A percentile compares a stretch with the other conserved stretches of the same genome.
phyloP scores from a whole-genome alignment of 257 asterid genomes.

The Solanum megistacrolobum region DNA sequence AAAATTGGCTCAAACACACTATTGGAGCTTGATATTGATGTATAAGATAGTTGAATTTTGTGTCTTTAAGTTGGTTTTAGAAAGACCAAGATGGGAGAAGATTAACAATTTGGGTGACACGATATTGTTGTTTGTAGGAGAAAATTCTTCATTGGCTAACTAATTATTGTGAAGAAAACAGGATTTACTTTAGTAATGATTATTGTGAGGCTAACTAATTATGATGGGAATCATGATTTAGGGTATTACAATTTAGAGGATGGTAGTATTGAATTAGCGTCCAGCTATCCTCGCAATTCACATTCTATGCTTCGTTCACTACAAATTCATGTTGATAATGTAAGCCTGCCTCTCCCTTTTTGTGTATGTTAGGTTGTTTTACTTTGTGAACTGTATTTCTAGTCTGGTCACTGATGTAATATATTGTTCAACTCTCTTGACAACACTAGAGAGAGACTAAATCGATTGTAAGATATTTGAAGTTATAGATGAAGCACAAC shows the following conservation, averaged over 20 bases:
- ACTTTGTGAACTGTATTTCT: not conserved
- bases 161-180: conserved; percentile 39
- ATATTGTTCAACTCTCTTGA: not conserved
- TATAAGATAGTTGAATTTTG: conserved; percentile 43
- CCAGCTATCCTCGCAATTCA: conserved; percentile 38
- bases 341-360: conserved; percentile 2
- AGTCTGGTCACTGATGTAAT: not conserved
- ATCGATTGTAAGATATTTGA: not conserved
- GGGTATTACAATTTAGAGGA: conserved; percentile 56
- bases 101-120: conserved; percentile 36
- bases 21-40: conserved; percentile 37
- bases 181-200: conserved; percentile 60
- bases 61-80: conserved; percentile 39
- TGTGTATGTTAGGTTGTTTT: not conserved
- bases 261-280: conserved; percentile 30
- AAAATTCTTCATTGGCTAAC: conserved; percentile 49
- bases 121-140: conserved; percentile 50
- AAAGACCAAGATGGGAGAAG: conserved; percentile 36
- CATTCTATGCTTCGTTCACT: conserved; percentile 37
- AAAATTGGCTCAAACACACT: no score
- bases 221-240: conserved; percentile 54
- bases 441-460: not conserved
- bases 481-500: not conserved
- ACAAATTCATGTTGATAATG: conserved; percentile 42
- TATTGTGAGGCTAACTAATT: conserved; percentile 36